Evolutionary conservation across 2,329 filamentous ascomycete species (phyloP).

Genomic region (Passalora sequoiae): DNA sequence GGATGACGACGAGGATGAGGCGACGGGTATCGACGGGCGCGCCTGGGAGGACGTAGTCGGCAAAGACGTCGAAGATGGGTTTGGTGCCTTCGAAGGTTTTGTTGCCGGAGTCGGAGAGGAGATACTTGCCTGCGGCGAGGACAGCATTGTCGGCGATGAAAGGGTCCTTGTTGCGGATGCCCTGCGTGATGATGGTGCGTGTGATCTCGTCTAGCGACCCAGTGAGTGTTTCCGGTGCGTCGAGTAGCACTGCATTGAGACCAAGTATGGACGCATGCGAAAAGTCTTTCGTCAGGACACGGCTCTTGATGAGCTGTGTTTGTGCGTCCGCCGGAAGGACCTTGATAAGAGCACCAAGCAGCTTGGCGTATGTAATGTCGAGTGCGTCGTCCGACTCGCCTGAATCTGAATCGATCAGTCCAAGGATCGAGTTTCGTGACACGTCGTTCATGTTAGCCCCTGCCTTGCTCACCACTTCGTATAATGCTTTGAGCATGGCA

Average conservation of each 20-base stretch:
- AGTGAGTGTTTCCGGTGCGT: conserved; percentile 67
- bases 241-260: conserved; percentile 80
- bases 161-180: conserved; percentile 64
- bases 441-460: conserved; percentile 90
- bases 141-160: conserved; percentile 78
- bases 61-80: conserved; percentile 72
- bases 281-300: conserved; percentile 72
- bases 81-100: conserved; percentile 73
- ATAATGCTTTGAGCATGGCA: conserved; percentile 94
- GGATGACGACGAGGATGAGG: conserved; percentile 77
- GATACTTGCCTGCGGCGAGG: conserved; percentile 83
- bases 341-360: conserved; percentile 84
- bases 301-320: conserved; percentile 57
- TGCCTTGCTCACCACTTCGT: conserved; percentile 93
- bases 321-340: conserved; percentile 72
- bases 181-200: conserved; percentile 70
- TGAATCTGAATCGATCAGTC: conserved; percentile 78
- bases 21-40: conserved; percentile 77
- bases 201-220: conserved; percentile 68
- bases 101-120: conserved; percentile 61
- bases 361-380: conserved; percentile 82
- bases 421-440: conserved; percentile 78
- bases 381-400: conserved; percentile 67
- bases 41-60: conserved; percentile 69
- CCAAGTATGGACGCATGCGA: conserved; percentile 76